Percentiles rank a stretch among this genome's conserved stretches.
Conservation (phyloP, 139 green algal genomes). For the Micractinium conductrix region DNA sequence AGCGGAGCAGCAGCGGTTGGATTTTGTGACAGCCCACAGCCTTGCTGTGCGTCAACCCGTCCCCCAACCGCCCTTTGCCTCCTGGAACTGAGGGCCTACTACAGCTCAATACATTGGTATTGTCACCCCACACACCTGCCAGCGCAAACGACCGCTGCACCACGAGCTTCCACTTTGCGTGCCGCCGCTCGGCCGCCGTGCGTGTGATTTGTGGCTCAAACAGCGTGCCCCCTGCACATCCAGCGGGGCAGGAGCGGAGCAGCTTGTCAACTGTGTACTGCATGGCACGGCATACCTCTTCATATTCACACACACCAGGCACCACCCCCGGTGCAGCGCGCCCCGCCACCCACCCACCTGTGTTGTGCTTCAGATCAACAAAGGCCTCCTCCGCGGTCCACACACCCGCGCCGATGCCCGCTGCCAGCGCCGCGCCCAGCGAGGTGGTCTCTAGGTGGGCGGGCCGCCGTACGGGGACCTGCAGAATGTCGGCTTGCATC, state of each 20-base stretch:
- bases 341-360: not conserved
- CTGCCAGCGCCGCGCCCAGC: slow-evolving; percentile 91
- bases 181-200: slow-evolving; percentile 51
- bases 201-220: slow-evolving; percentile 42
- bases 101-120: too few relatives aligned
- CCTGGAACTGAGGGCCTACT: too few relatives aligned
- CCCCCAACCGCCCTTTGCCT: too few relatives aligned
- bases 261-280: not conserved
- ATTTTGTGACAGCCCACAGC: too few relatives aligned
- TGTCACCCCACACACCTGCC: too few relatives aligned
- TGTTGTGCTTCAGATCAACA: slow-evolving; percentile 27
- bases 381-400: slow-evolving; percentile 74
- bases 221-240: slow-evolving; percentile 24
- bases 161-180: slow-evolving; percentile 74
- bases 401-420: slow-evolving; percentile 87
- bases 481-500: slow-evolving; percentile 85
- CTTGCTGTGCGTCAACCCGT: too few relatives aligned
- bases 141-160: slow-evolving; percentile 72
- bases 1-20: too few relatives aligned
- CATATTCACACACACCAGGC: too few relatives aligned
- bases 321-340: not conserved
- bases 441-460: slow-evolving; percentile 91
- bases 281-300: not conserved
- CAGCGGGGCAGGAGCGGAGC: not conserved
- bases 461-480: slow-evolving; percentile 83